Evolutionary conservation across 1,284 basidiomycete genomes (phyloP), one percentile per base, ranked within the genome.

Genomic region (Anthracocystis panici-leucophaei): DNA sequence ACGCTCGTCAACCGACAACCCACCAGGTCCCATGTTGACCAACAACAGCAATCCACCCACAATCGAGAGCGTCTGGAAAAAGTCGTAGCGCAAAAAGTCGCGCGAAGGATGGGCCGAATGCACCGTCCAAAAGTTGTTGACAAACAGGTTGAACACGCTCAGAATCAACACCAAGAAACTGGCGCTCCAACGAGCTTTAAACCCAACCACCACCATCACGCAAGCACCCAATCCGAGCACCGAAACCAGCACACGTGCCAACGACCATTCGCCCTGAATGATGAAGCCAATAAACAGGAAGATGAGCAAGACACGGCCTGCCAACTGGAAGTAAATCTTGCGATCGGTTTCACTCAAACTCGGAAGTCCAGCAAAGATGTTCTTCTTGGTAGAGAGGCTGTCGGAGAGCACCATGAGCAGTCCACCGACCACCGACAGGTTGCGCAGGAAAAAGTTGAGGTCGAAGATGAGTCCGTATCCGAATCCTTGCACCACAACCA

Each of bases 101-200:
- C 96, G 91, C 84, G 95, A 93, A 66, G 95, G 96, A 87, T 99
- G 96, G 52, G 91, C 90, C 53, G 82, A 75, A 86, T 95, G 92
- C n/a, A 98, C 91, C 77, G 90, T 91, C 97, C 96, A 99, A 92
- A 93, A 99, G 87, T 97, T 97, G 90, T 99, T 99, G 87, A 94
- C 93, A 56, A 68, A 70, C 51, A 83, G 92, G 86, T 99, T 99
- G 91, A 99, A 97, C 74, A 94, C 87, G 84, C 92, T 93, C 78
- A 99, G 88, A 7, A 96, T 89, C 78, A 97, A 87, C 68, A 98
- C 95, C 66, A 99, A 90, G 91, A 99, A 98, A n/a, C 91, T 90
- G 3, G 96, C 96, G 16, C 93, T 94, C 94, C 95, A 97, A 86
- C 97, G 96, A 81, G 97, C 96, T 88, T 99, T 99, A 91, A 98